Evolutionary conservation across 192 early-diverging fungal species (phyloP).

Genomic region (Chytriomyces sp.): DNA sequence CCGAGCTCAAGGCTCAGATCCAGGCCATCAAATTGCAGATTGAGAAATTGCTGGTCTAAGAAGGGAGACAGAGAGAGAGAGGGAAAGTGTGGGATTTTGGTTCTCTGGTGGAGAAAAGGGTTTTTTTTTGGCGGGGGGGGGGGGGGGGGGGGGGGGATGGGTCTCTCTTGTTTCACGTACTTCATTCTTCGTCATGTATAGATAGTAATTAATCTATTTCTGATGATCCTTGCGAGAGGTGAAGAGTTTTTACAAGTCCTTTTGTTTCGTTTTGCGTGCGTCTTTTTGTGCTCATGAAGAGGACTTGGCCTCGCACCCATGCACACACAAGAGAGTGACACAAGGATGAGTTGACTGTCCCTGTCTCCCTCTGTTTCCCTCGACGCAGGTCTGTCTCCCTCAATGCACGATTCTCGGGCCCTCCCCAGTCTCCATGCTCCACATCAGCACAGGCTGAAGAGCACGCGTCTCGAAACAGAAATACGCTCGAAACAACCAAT

Average conservation of each 20-base stretch:
- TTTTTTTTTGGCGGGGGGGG: background rate
- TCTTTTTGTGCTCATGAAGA: no score
- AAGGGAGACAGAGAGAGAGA: background rate
- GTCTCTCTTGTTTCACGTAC: background rate
- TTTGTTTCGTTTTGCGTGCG: constrained; percentile 1
- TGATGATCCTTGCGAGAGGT: background rate
- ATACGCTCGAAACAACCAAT: no score
- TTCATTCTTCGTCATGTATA: background rate
- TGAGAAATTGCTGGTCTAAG: constrained; percentile 90
- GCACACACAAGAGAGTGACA: no score
- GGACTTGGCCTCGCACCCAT: no score
- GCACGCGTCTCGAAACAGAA: no score
- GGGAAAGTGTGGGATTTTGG: background rate
- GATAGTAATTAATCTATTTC: constrained; percentile 22
- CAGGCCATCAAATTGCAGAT: constrained; percentile 87
- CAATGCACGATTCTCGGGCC: no score
- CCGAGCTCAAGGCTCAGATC: constrained; percentile 93
- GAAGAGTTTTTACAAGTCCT: background rate
- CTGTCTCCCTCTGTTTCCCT: no score
- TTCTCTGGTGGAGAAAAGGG: background rate
- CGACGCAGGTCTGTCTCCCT: no score
- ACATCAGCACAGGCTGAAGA: no score
- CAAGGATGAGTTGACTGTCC: no score
- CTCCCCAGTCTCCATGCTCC: no score
- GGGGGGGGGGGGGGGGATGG: no score